A percentile compares a stretch with the other conserved stretches of the same genome.
phyloP scores from a whole-genome alignment of 371 early-diverging fungal species.

The Apophysomyces variabilis region DNA sequence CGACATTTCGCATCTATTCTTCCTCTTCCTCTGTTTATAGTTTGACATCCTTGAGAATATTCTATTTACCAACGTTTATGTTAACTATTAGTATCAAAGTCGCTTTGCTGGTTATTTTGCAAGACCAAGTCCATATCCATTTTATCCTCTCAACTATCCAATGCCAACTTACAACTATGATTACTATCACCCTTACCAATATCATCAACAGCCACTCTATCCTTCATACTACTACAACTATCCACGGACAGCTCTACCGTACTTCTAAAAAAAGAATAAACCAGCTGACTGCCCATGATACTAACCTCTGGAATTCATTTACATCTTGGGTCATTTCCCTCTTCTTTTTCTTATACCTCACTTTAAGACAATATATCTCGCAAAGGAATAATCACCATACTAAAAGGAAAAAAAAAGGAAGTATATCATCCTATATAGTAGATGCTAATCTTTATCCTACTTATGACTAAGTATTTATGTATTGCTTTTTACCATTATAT shows the following conservation, averaged over 20 bases:
- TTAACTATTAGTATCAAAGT: neutral
- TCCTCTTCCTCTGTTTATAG: no score
- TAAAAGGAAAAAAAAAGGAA: neutral
- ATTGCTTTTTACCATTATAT: no score
- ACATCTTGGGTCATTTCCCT: neutral
- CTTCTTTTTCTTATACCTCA: no score
- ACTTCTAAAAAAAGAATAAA: constrained; percentile 8
- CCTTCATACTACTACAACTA: neutral
- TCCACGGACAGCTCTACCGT: constrained; percentile 4
- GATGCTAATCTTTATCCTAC: no score
- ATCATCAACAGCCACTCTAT: neutral
- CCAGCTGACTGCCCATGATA: neutral
- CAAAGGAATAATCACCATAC: neutral
- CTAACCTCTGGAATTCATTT: neutral
- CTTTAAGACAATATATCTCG: neutral
- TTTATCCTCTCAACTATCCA: neutral
- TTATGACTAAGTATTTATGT: no score
- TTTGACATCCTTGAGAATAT: no score
- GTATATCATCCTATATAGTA: no score
- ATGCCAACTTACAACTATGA: neutral
- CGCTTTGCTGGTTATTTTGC: neutral
- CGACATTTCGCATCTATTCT: no score
- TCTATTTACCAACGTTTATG: no score
- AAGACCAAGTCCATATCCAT: neutral
- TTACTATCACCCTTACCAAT: neutral